Base-by-base conservation (phyloP, 768 basidiomycete genomes). In the Pleurotus tuber-regium region DNA sequence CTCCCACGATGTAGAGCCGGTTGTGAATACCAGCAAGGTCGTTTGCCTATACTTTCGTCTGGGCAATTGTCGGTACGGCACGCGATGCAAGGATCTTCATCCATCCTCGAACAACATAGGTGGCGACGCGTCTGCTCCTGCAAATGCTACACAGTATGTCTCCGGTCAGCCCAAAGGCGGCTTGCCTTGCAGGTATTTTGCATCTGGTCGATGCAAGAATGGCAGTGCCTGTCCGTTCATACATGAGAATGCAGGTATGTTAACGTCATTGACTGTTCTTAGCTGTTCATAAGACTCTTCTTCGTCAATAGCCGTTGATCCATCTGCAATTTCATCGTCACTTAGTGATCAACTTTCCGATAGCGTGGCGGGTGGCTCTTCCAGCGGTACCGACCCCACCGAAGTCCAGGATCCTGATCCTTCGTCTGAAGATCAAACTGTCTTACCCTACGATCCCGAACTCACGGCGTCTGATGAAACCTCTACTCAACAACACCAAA, bases 141-240 rank as follows among this genome's bases (percentile, higher is more conserved):
- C n/a, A 18, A 21, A 6, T 18, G 16, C 28, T 33, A 33, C 43
- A 29, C 47, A 36, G 39, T n/a, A 36, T 51, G 28, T 47, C 31
- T 36, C 9, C 25, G 23, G n/a, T n/a, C n/a, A n/a, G n/a, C n/a
- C n/a, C 35, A 23, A 38, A 19, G 28, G 10, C 59, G 9, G 38
- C 41, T 38, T 35, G 12, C 31, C 54, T 33, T 69, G 67, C 55
- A 58, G 55, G 44, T 67, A 62, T 52, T 65, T 61, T 43, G 12
- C 35, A 19, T 51, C 54, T 39, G 63, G 66, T 4, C 42, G 51
- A n/a, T 68, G 68, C 50, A 57, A 54, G 41, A 68, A 65, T 43
- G 67, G 66, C 7, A 40, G 25, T 12, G 49, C 52, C 3, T 69
- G 66, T 54, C 47, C 60, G 11, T 69, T 56, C 42, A 50, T 50